phyloP scores from a whole-genome alignment of 2,329 filamentous ascomycete species.

The Alternaria gaisen region DNA sequence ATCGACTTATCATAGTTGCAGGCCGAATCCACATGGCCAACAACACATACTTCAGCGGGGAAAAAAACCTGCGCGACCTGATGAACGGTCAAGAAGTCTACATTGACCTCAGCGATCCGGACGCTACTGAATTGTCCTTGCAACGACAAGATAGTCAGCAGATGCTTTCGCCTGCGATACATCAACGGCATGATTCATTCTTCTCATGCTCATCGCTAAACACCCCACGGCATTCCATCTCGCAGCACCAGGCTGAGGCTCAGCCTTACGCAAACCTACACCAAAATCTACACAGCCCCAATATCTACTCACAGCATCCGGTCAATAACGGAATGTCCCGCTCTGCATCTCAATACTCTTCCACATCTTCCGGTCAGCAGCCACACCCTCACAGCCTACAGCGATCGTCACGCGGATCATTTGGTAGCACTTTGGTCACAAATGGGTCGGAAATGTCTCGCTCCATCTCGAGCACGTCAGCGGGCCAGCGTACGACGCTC shows the following conservation, averaged over 20 bases:
- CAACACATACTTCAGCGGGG: constrained; percentile 5
- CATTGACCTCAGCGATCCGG: not conserved
- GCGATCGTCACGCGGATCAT: constrained; percentile 3
- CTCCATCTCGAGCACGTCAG: constrained; percentile 14
- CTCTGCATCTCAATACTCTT: constrained; percentile 23
- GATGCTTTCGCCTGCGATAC: constrained; percentile 13
- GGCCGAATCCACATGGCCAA: constrained; percentile 4
- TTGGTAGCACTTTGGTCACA: not conserved
- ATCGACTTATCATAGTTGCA: not conserved
- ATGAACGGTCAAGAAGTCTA: constrained; percentile 4
- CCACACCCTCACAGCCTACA: not conserved
- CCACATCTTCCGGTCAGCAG: constrained; percentile 13
- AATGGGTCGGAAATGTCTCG: constrained; percentile 13
- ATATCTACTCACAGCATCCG: constrained; percentile 8
- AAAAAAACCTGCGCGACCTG: constrained; percentile 9
- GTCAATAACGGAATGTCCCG: constrained; percentile 18
- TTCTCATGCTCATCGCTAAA: constrained; percentile 19
- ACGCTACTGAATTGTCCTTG: constrained; percentile 8
- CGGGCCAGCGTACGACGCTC: not conserved
- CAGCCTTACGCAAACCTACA: constrained; percentile 28
- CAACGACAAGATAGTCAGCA: constrained; percentile 18
- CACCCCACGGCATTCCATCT: not conserved
- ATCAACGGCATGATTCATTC: constrained; percentile 25
- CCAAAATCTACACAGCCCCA: constrained; percentile 6
- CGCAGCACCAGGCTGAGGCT: constrained; percentile 25